phyloP scores from a whole-genome alignment of 768 basidiomycete genomes.

The Calocybe gangraenosa region DNA sequence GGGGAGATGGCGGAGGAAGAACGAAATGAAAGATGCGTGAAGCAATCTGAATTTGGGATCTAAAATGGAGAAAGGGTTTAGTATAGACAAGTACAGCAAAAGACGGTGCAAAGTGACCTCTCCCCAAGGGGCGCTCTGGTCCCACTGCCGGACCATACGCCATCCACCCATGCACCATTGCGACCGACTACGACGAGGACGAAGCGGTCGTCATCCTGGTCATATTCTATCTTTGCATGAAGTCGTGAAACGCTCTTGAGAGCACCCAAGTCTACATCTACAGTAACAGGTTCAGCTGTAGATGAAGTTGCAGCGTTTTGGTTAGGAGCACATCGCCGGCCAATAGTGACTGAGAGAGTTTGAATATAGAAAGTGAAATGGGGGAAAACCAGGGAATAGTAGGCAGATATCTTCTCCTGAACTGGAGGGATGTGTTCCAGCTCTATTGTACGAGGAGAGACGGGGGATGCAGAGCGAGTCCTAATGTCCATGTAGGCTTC shows the following conservation, averaged over 20 bases:
- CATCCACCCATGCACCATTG: slow-evolving; percentile 98
- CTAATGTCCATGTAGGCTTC: slow-evolving; percentile 36
- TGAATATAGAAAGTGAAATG: slow-evolving; percentile 97
- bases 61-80: slow-evolving; percentile 24
- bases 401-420: slow-evolving; percentile 84
- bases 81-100: slow-evolving; percentile 2
- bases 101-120: slow-evolving; percentile 42
- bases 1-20: slow-evolving; percentile 80
- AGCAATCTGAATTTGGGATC: slow-evolving; percentile 95
- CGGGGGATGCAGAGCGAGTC: slow-evolving; percentile 36
- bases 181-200: slow-evolving; percentile 90
- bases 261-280: slow-evolving; percentile 90
- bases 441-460: slow-evolving; percentile 21
- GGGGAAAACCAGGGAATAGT: slow-evolving; percentile 91
- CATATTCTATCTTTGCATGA: slow-evolving; percentile 94
- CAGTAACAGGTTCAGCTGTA: slow-evolving; percentile 51
- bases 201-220: slow-evolving; percentile 85
- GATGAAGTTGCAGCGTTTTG: slow-evolving; percentile 48
- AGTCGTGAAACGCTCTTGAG: slow-evolving; percentile 97
- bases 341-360: slow-evolving; percentile 91
- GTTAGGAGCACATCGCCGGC: slow-evolving; percentile 73
- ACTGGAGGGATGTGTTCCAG: slow-evolving; percentile 30
- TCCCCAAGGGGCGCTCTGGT: slow-evolving; percentile 82
- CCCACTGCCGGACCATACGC: slow-evolving; percentile 90
- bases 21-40: slow-evolving; percentile 97